Conservation (phyloP, 768 basidiomycete genomes). For the Filobasidium floriforme region DNA sequence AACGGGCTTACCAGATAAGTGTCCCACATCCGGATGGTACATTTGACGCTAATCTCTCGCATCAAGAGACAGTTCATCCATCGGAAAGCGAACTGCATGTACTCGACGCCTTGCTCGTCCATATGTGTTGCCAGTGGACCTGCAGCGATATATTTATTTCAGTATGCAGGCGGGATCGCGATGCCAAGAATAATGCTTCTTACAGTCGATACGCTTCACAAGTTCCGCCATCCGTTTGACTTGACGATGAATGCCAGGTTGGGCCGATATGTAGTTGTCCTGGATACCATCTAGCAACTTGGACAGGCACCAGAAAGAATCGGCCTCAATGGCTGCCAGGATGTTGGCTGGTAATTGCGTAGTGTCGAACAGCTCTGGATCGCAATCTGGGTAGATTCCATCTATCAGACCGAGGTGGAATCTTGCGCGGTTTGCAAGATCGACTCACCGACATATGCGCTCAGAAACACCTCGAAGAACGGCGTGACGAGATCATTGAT, state of each 20-base stretch:
- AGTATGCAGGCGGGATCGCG: neutral
- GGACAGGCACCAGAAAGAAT: slow-evolving; percentile 96
- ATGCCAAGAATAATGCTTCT: slow-evolving; percentile 16
- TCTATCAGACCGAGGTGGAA: neutral
- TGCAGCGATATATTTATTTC: slow-evolving; percentile 36
- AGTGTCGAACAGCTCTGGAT: slow-evolving; percentile 84
- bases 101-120: slow-evolving; percentile 85
- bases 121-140: slow-evolving; percentile 82
- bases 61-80: slow-evolving; percentile 99
- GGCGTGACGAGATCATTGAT: slow-evolving; percentile 98
- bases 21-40: slow-evolving; percentile 99
- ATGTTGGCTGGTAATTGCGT: slow-evolving; percentile 60
- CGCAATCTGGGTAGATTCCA: slow-evolving; percentile 57
- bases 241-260: slow-evolving; percentile 91
- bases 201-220: slow-evolving; percentile 51
- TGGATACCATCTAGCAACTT: slow-evolving; percentile 93
- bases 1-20: slow-evolving; percentile 73
- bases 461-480: slow-evolving; percentile 95
- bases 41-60: slow-evolving; percentile 93
- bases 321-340: slow-evolving; percentile 84
- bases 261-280: slow-evolving; percentile 93
- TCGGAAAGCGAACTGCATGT: slow-evolving; percentile 98
- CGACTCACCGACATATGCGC: slow-evolving; percentile 76
- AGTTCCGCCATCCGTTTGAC: slow-evolving; percentile 91
- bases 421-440: neutral